Evolutionary conservation across 352 stramenopile species (phyloP).

Genomic region (Phytopythium chamaehyphon): DNA sequence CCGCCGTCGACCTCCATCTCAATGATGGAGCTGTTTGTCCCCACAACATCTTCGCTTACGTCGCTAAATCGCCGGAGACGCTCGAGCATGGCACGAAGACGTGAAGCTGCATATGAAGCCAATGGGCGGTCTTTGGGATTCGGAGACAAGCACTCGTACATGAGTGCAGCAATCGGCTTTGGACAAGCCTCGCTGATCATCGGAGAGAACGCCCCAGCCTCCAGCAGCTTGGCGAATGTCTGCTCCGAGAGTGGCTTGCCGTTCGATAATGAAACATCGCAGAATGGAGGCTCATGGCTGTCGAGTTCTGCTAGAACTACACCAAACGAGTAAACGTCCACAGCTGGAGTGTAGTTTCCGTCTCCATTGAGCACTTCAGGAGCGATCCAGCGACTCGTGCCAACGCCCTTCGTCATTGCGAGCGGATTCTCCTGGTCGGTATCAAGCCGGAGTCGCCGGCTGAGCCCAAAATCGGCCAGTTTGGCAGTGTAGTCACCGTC

Average conservation of each 20-base stretch:
- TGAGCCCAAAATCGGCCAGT: conserved; percentile 65
- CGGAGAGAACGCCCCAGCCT: conserved; percentile 44
- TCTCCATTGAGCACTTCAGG: conserved; percentile 58
- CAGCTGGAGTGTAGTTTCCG: conserved; percentile 28
- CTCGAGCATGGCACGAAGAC: conserved; percentile 43
- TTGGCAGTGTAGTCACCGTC: conserved; percentile 54
- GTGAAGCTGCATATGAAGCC: conserved; percentile 26
- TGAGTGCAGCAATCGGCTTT: conserved; percentile 30
- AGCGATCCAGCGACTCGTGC: conserved; percentile 52
- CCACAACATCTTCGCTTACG: conserved; percentile 33
- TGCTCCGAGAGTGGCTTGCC: conserved; percentile 42
- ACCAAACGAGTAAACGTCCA: conserved; percentile 75
- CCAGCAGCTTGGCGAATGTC: conserved; percentile 47
- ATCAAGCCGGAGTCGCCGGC: conserved; percentile 30
- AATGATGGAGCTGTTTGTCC: background rate
- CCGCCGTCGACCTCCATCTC: conserved; percentile 5
- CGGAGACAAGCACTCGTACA: conserved; percentile 49
- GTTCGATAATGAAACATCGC: conserved; percentile 50
- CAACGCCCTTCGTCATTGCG: conserved; percentile 21
- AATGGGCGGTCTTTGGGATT: conserved; percentile 41
- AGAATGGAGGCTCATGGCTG: conserved; percentile 65
- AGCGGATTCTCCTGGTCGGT: conserved; percentile 12
- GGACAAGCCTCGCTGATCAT: conserved; percentile 48
- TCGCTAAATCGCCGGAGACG: conserved; percentile 46
- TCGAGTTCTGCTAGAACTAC: conserved; percentile 69